Base-by-base conservation (phyloP, 345 rosid species). In the Boechera retrofracta region DNA sequence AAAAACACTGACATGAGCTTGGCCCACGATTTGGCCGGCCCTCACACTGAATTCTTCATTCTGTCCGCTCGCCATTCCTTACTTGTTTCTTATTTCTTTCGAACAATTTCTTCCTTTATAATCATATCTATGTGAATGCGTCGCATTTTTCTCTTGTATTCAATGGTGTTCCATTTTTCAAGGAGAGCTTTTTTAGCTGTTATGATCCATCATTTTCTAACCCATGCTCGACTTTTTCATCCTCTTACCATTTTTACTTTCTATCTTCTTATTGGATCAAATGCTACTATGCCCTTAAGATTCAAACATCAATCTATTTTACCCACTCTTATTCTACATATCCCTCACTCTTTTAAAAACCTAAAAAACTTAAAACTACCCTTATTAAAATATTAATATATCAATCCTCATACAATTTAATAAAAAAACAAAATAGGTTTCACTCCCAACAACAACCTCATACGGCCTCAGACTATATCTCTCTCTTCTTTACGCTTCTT, bases 11-110 rank as follows among this genome's bases (percentile, higher is more conserved):
- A 77, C 77, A 12, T 77, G 72, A 21, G 38, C 72, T 77, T 71
- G 77, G 54, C 81, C 81, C 72, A 57, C 81, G 72, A 71, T 77
- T 71, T 77, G 76, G 54, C 76, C 80, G 53, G 72, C 80, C 70
- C 16, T 71, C 72, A 64, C 67, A 39, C 80, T 77, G 48, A 77
- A 64, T 24, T 77, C 80, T 35, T 71, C 60, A 6, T 52, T 4
- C 28, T 77, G 72, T 31, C 72, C 33, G 61, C 81, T 71, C 72
- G 81, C 76, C 81, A 77, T 71, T 57, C 57, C 71, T 71, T 64
- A 71, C 73, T 65, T 51, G 1, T 67, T 61, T 29, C 33, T 51
- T 51, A 47, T 73, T 67, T 36, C 67, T 61, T 64, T 55, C 69
- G 42, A 32, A 53, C 21, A 32, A n/a, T 26, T 47, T 54, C 39